Evolutionary conservation across 768 basidiomycete genomes (phyloP).

Genomic region (Tylopilus rubrobrunneus): DNA sequence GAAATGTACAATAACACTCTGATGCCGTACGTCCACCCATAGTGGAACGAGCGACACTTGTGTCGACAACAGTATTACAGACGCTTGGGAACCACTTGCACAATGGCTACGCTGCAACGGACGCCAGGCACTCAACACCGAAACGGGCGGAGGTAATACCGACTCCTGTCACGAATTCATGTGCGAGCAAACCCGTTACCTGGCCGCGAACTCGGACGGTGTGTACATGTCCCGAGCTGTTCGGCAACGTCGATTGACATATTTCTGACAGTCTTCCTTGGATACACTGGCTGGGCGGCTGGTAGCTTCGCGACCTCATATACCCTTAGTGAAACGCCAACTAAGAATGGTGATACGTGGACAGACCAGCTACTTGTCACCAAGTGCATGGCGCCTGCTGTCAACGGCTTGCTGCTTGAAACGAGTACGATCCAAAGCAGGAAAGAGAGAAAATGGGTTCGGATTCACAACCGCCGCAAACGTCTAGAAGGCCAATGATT

Average conservation of each 20-base stretch:
- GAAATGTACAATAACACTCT: background rate
- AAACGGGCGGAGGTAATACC: constrained; percentile 54
- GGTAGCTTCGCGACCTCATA: constrained; percentile 6
- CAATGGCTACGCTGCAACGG: constrained; percentile 45
- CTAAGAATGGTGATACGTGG: background rate
- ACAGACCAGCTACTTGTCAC: constrained; percentile 4
- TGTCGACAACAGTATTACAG: constrained; percentile 3
- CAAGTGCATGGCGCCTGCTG: constrained; percentile 8
- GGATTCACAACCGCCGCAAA: no score
- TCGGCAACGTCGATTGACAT: background rate
- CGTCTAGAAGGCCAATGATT: no score
- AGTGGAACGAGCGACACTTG: constrained; percentile 7
- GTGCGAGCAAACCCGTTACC: constrained; percentile 6
- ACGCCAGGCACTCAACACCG: constrained; percentile 53
- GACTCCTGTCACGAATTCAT: constrained; percentile 39
- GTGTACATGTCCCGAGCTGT: background rate
- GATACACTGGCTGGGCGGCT: constrained; percentile 11
- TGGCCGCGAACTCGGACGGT: constrained; percentile 14
- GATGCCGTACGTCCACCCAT: background rate
- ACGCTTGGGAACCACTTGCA: constrained; percentile 41
- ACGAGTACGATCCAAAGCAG: background rate
- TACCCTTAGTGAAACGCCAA: constrained; percentile 10
- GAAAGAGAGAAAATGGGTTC: no score
- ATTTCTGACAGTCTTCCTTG: constrained; percentile 6
- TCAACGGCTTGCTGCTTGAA: constrained; percentile 1